Evolutionary conservation across 805 yeast species (phyloP), one percentile per base, ranked within the genome.

Genomic region (Candida pseudoglaebosa): DNA sequence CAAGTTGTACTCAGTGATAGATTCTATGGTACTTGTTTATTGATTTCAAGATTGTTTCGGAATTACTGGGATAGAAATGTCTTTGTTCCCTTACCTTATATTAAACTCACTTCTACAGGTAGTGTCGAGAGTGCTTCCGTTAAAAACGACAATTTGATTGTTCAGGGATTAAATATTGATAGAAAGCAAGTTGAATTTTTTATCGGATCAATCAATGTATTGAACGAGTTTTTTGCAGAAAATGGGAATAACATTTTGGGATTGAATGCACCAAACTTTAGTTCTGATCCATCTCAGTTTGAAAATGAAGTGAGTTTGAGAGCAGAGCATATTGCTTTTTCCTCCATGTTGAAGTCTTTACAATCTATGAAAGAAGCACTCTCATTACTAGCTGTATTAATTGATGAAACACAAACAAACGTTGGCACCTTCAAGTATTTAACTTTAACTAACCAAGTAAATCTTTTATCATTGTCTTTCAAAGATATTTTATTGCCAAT

Each of bases 1-100:
- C 82, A 81, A 56, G 95, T 91, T n/a, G 78, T 85, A 21, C 72
- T 93, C 43, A 86, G 96, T 61, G 95, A 95, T 49, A 71, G 96
- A 48, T 89, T 90, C 52, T 90, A 87, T 57, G 98, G 96, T 34
- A 77, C 87, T 13, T 82, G 91, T 10, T 71, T 88, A 18, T 75
- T 89, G 42, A 68, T 89, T 22, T 75, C 96, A 1, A 75, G 98
- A 48, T 60, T 90, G 13, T 78, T 91, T 45, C 75, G 95, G 46
- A 82, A 80, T 14, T 70, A 80, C 34, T 93, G 99, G 99, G 72
- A 71, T 39, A 68, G 68, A 24, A 81, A 78, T 38, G 84, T 90
- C 2, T 85, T 91, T 49, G 61, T 65, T 14, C 54, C 69, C 5
- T 59, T 67, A 43, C 70, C 71, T 16, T 62, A 73, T 41, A 57